A percentile compares a stretch with the other conserved stretches of the same genome.
Evolutionary conservation across 1,139 yeast species (phyloP).

Genomic region (Yamadazyma siamensis): DNA sequence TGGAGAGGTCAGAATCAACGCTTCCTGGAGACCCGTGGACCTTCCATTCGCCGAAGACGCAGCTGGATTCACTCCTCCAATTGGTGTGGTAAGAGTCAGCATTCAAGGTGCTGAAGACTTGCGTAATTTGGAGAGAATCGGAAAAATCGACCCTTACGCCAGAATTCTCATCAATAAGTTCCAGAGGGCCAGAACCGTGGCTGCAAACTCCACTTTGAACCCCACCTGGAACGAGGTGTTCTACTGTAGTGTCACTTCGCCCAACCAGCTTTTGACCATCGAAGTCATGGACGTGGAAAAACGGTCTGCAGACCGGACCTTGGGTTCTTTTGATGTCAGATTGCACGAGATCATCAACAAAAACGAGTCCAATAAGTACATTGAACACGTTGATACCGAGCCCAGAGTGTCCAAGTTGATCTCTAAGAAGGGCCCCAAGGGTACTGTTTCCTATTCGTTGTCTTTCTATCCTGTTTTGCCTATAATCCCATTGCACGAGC

Average conservation of each 20-base stretch:
- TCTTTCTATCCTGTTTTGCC: slow-evolving; percentile 83
- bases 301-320: slow-evolving; percentile 72
- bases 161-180: slow-evolving; percentile 76
- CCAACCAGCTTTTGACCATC: slow-evolving; percentile 74
- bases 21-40: slow-evolving; percentile 85
- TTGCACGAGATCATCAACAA: slow-evolving; percentile 64
- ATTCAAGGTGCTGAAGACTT: slow-evolving; percentile 69
- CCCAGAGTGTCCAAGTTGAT: slow-evolving; percentile 60
- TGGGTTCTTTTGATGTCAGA: slow-evolving; percentile 76
- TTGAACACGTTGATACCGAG: slow-evolving; percentile 56
- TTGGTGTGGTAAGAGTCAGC: slow-evolving; percentile 82
- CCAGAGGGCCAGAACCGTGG: slow-evolving; percentile 72
- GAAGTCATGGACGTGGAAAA: slow-evolving; percentile 92
- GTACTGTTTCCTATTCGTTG: slow-evolving; percentile 65
- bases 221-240: slow-evolving; percentile 87
- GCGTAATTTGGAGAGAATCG: slow-evolving; percentile 81
- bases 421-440: slow-evolving; percentile 77
- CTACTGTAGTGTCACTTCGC: slow-evolving; percentile 76
- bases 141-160: slow-evolving; percentile 89
- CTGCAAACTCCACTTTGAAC: slow-evolving; percentile 62
- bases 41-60: slow-evolving; percentile 53
- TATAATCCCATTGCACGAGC: slow-evolving; percentile 72
- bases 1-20: slow-evolving; percentile 69
- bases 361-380: slow-evolving; percentile 63
- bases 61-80: slow-evolving; percentile 85